Conservation (phyloP, 495 filamentous ascomycete genomes). For the Penicillium herquei region DNA sequence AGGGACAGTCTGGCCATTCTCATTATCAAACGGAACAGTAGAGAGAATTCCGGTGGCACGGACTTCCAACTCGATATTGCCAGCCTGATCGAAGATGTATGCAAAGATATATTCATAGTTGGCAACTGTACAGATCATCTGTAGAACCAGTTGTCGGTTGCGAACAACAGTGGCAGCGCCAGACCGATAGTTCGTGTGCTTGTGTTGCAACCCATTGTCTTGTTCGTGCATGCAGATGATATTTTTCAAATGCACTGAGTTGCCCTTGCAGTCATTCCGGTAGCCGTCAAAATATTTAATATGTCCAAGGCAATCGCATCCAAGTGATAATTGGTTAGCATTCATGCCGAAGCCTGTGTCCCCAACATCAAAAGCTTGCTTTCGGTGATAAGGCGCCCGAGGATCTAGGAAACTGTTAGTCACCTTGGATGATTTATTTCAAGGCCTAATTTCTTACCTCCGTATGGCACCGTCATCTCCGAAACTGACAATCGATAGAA, state of each 20-base stretch:
- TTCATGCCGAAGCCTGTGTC: constrained; percentile 64
- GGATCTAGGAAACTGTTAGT: constrained; percentile 52
- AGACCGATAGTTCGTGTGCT: constrained; percentile 66
- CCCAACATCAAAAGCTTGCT: constrained; percentile 69
- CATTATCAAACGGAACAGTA: constrained; percentile 72
- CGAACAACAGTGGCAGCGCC: constrained; percentile 58
- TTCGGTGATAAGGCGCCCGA: constrained; percentile 63
- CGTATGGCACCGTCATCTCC: constrained; percentile 70
- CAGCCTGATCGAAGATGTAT: constrained; percentile 84
- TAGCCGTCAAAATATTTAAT: constrained; percentile 64
- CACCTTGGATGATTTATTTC: not conserved
- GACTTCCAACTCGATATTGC: constrained; percentile 75
- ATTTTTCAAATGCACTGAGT: constrained; percentile 54
- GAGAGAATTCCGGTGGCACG: constrained; percentile 84
- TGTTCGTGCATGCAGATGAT: constrained; percentile 68
- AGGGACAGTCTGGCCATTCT: constrained; percentile 54
- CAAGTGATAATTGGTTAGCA: constrained; percentile 65
- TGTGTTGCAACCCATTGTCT: constrained; percentile 63
- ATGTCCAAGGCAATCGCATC: constrained; percentile 67
- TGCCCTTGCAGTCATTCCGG: constrained; percentile 54
- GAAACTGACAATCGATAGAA: constrained; percentile 70
- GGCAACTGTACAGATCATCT: constrained; percentile 74
- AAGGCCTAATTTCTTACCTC: constrained; percentile 23
- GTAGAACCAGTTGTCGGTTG: constrained; percentile 61
- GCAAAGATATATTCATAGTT: constrained; percentile 87